Evolutionary conservation across 2,329 filamentous ascomycete species (phyloP), one percentile per base, ranked within the genome.

Genomic region (Hymenoscyphus albidus): DNA sequence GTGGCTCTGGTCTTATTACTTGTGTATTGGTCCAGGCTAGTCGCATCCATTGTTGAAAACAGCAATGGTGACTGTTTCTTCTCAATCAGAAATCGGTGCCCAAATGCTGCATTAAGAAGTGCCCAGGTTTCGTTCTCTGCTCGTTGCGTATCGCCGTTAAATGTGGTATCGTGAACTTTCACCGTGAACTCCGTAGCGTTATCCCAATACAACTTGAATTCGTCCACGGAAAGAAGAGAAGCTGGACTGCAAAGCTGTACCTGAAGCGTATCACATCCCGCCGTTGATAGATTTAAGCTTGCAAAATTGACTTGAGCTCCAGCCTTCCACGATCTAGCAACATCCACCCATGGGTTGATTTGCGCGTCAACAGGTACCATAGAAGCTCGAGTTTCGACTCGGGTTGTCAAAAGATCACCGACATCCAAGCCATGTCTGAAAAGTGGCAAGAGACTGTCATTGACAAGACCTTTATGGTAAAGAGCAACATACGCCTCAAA

Each of bases 401-500:
- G 76, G 14, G 85, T 79, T 87, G 90, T 94, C 82, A 78, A 9
- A 77, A 72, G 4, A 22, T 83, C 80, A 6, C 76, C 70, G 1
- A 81, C 69, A 56, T 75, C 72, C 32, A 72, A 68, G 12, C 75
- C 68, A 42, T 70, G 64, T 48, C 80, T 73, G 60, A 73, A 57
- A 9, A 71, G 63, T 78, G 94, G 94, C 51, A 97, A 80, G 0
- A 97, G 77, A 70, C 96, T 82, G 14, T 96, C 85, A 67, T 91
- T 93, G 1, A 98, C 77, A 5, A 97, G 79, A 0, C 89, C 89
- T 32, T 84, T 88, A 7, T 84, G 70, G 73, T 94, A 87, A 0
- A 98, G 80, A 5, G 80, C 81, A 27, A 85, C 77, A 72, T 93
- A 97, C 0, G 93, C 91, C 72, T 91, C 85, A 67, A 96, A 95